Evolutionary conservation across 345 rosid genomes (phyloP).

Genomic region (Abelmoschus esculentus): DNA sequence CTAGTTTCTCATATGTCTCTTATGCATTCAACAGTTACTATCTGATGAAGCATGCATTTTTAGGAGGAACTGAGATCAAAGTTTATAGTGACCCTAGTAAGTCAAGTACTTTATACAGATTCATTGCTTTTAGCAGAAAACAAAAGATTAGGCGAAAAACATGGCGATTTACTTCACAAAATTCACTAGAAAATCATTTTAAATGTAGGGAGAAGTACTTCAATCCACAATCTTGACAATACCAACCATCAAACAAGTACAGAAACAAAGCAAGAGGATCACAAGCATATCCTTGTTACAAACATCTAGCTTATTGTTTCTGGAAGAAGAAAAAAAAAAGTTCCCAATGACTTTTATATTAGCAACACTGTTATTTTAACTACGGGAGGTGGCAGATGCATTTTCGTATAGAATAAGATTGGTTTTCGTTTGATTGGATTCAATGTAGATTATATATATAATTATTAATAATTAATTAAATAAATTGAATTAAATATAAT

Average conservation of each 20-base stretch:
- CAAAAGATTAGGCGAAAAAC: neutral
- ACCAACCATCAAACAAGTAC: conserved; percentile 13
- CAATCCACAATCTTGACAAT: conserved; percentile 7
- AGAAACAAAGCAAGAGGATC: conserved; percentile 13
- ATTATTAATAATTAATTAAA: no score
- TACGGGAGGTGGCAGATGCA: conserved; percentile 4
- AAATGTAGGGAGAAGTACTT: conserved; percentile 1
- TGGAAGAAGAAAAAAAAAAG: neutral
- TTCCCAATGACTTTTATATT: neutral
- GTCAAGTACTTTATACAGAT: conserved; percentile 12
- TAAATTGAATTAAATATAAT: no score
- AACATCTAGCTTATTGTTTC: conserved; percentile 10
- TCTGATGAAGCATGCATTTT: conserved; percentile 73
- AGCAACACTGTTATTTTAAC: conserved; percentile 13
- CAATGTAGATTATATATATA: no score
- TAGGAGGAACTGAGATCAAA: conserved; percentile 74
- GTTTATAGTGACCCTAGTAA: conserved; percentile 91
- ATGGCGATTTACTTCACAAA: neutral
- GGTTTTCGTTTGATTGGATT: no score
- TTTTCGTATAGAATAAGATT: conserved; percentile 9
- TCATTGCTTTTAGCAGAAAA: no score
- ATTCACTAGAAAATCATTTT: neutral
- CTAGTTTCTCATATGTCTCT: conserved; percentile 78
- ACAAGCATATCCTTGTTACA: conserved; percentile 9
- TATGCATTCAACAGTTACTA: conserved; percentile 76